Evolutionary conservation across 257 asterid species (phyloP), one percentile per base, ranked within the genome.

Genomic region (Solanum corneliomulleri): DNA sequence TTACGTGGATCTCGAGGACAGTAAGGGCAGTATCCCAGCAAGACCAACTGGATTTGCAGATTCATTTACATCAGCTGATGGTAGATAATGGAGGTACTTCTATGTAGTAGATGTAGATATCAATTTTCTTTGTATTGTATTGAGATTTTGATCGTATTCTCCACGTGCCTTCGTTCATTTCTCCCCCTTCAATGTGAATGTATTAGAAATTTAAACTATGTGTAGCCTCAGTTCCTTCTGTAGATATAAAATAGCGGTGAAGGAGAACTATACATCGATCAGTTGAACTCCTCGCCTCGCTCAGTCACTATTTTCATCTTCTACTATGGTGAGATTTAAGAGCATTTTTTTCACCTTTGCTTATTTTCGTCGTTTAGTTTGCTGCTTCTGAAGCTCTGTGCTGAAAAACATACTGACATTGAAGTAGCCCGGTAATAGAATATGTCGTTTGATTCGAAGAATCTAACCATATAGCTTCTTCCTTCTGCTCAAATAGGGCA

Each of bases 31-130:
- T 85, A 96, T 96, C 12, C 98, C 99, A 33, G 89, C 94, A 6
- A 90, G 98, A 14, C 98, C 98, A 58, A 93, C 94, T 10, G 99
- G 99, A 62, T 96, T 96, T 60, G 99, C 98, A 0, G 98, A 96
- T 72, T 96, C 98, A 12, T 96, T 96, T 60, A 93, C 96, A n/a
- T 96, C 99, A 7, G 91, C 92, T 3, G 99, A 96, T 87, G 98
- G 98, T 56, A 91, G 99, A 72, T 94, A 91, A 90, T 70, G 49
- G 27, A 58, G 84, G 70, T 82, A 62, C 80, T 84, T 69, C 29
- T 82, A 45, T 72, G 15, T 41, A 31, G 25, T 33, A 10, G 69
- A 47, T 71, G 88, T 89, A 87, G 87, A 87, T 87, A 85, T 56
- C 41, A 12, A 8, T 56, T 76, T 60, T 58, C 27, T 44, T 68